These are phyloP conservation scores for Hericium erinaceus DNA, from an alignment of 768 basidiomycete species.

Conservation along the genomic window DNA sequence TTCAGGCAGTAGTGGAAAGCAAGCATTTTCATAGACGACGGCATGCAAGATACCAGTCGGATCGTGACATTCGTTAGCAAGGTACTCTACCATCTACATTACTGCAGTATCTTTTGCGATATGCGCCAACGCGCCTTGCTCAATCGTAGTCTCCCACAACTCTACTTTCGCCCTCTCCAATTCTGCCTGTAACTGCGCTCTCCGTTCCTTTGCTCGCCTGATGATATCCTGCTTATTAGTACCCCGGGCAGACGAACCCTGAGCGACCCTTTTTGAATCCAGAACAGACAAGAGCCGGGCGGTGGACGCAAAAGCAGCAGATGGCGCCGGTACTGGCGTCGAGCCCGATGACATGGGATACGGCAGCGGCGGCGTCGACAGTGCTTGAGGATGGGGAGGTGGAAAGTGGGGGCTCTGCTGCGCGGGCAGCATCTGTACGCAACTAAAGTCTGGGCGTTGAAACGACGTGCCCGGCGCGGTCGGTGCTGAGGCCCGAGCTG, in stretches of 20 bases:
- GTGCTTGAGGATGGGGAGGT: neutral
- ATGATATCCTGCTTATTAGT: conserved; percentile 37
- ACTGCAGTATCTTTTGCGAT: conserved; percentile 26
- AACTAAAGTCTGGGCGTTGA: too few relatives aligned
- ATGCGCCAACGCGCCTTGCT: conserved; percentile 52
- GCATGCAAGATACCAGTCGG: too few relatives aligned
- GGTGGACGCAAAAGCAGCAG: conserved; percentile 1
- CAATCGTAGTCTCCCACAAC: conserved; percentile 67
- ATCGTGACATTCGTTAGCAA: neutral
- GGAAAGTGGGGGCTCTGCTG: neutral
- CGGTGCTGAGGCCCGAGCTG: conserved; percentile 17
- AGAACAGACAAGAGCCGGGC: conserved; percentile 13
- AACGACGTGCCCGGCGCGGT: conserved; percentile 7
- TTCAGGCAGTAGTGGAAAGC: too few relatives aligned
- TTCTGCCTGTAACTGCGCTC: conserved; percentile 41
- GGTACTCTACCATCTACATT: neutral
- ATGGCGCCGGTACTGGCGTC: neutral
- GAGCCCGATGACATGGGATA: neutral
- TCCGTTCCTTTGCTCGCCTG: conserved; percentile 43
- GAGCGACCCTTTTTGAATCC: conserved; percentile 9
- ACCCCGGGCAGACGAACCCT: conserved; percentile 5
- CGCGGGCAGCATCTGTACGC: too few relatives aligned
- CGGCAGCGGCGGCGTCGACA: neutral
- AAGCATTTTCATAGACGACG: too few relatives aligned
- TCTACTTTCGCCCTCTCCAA: conserved; percentile 53